phyloP scores from a whole-genome alignment of 768 basidiomycete genomes.

The Megacollybia marginata region DNA sequence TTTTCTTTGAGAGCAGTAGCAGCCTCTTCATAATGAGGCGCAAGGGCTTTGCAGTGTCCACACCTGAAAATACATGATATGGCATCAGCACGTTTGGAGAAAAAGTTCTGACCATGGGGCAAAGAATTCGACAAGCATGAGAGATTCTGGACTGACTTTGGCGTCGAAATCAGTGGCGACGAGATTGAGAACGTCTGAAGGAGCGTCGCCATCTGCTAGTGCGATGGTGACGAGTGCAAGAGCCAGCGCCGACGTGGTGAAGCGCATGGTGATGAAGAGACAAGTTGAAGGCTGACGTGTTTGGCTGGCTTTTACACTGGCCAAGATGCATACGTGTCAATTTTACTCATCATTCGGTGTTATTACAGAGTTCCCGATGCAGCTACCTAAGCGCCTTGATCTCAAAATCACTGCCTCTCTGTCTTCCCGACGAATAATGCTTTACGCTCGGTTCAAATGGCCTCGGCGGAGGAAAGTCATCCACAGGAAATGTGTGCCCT shows the following conservation, averaged over 20 bases:
- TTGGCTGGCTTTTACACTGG: constrained; percentile 4
- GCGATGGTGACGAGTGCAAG: constrained; percentile 45
- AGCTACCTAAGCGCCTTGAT: constrained; percentile 28
- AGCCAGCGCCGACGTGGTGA: constrained; percentile 48
- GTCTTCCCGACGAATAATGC: constrained; percentile 59
- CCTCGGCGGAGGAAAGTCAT: constrained; percentile 73
- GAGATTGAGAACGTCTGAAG: constrained; percentile 80
- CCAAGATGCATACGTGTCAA: constrained; percentile 36
- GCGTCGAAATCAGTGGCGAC: constrained; percentile 63
- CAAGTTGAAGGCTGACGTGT: constrained; percentile 7
- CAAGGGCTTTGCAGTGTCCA: constrained; percentile 93
- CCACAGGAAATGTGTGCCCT: constrained; percentile 65
- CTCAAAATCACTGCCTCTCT: constrained; percentile 69
- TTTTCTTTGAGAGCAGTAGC: constrained; percentile 89
- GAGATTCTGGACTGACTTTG: constrained; percentile 53
- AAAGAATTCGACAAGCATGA: constrained; percentile 94
- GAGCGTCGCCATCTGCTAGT: constrained; percentile 28
- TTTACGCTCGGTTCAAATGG: constrained; percentile 43
- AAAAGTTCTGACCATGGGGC: constrained; percentile 59
- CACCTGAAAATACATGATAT: constrained; percentile 45
- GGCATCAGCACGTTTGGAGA: background rate
- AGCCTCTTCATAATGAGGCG: constrained; percentile 90
- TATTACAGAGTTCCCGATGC: constrained; percentile 4
- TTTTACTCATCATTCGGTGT: constrained; percentile 5
- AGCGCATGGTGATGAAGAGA: constrained; percentile 50